A percentile compares a stretch with the other conserved stretches of the same genome.
Evolutionary conservation across 495 filamentous ascomycete species (phyloP).

Genomic region (Melanomma pulvis-pyrius): DNA sequence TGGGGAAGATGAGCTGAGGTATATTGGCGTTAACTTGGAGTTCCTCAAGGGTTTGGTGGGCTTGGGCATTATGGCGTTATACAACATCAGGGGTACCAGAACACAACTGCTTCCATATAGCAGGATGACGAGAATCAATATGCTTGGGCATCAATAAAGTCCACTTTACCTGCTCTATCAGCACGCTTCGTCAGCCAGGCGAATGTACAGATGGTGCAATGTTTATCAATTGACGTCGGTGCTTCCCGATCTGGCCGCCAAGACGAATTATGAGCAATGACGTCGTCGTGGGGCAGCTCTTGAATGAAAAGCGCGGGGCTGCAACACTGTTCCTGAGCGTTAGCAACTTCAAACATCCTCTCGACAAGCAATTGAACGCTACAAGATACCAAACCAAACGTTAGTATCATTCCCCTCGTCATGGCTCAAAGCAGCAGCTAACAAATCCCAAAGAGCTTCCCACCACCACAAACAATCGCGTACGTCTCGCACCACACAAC

Average conservation of each 20-base stretch:
- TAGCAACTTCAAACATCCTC: not conserved
- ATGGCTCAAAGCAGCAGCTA: not conserved
- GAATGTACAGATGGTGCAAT: too few relatives aligned
- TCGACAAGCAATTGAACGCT: not conserved
- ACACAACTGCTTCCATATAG: not conserved
- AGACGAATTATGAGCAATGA: constrained; percentile 9
- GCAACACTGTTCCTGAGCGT: not conserved
- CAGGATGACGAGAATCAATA: not conserved
- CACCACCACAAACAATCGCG: not conserved
- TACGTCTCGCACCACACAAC: not conserved
- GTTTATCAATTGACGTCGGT: constrained; percentile 6
- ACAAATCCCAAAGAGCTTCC: not conserved
- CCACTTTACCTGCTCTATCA: not conserved
- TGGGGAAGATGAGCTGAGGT: constrained; percentile 58
- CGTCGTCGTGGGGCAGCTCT: constrained; percentile 10
- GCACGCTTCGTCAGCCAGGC: constrained; percentile 5
- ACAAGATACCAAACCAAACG: not conserved
- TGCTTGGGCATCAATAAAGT: not conserved
- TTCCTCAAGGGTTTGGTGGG: not conserved
- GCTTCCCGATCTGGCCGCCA: constrained; percentile 12
- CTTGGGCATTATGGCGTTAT: not conserved
- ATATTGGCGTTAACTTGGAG: not conserved
- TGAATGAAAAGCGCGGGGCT: constrained; percentile 15
- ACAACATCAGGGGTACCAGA: not conserved
- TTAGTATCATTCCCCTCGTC: not conserved